These are phyloP conservation scores for Penstemon eatonii DNA, from an alignment of 257 asterid genomes.

Conservation along the genomic window DNA sequence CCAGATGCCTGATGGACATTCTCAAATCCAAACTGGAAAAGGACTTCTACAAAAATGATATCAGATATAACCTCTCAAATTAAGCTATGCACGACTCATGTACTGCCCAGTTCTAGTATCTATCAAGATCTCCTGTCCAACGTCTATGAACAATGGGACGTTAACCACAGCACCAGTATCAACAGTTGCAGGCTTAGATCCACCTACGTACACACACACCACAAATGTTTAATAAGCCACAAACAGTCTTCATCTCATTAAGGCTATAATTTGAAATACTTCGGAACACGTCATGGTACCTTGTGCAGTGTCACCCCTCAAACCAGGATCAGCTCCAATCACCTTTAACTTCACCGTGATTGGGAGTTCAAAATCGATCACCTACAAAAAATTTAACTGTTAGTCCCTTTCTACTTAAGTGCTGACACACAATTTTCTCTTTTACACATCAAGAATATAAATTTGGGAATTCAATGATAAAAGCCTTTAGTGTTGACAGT, in stretches of 20 bases:
- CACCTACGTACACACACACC: constrained; percentile 56
- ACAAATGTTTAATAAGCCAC: constrained; percentile 4
- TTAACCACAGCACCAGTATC: constrained; percentile 89
- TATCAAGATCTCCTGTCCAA: constrained; percentile 65
- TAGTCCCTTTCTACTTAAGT: constrained; percentile 15
- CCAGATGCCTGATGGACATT: not conserved
- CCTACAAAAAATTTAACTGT: constrained; percentile 44
- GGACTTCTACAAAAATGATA: constrained; percentile 22
- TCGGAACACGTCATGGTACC: constrained; percentile 43
- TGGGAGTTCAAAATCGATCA: constrained; percentile 95
- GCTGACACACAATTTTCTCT: constrained; percentile 10
- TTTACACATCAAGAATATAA: not conserved
- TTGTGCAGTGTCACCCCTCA: constrained; percentile 97
- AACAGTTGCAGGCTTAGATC: constrained; percentile 83
- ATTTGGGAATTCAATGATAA: constrained; percentile 11
- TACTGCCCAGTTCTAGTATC: constrained; percentile 95
- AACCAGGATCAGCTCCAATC: constrained; percentile 91
- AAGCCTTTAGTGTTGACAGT: constrained; percentile 23
- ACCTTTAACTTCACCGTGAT: constrained; percentile 82
- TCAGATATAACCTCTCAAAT: constrained; percentile 1
- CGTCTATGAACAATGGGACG: constrained; percentile 76
- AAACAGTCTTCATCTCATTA: not conserved
- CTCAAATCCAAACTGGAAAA: constrained; percentile 24
- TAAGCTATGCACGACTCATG: constrained; percentile 81
- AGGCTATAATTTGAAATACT: not conserved